These are phyloP conservation scores for Mortierella alpina DNA, from an alignment of 192 early-diverging fungal species.

Conservation along the genomic window DNA sequence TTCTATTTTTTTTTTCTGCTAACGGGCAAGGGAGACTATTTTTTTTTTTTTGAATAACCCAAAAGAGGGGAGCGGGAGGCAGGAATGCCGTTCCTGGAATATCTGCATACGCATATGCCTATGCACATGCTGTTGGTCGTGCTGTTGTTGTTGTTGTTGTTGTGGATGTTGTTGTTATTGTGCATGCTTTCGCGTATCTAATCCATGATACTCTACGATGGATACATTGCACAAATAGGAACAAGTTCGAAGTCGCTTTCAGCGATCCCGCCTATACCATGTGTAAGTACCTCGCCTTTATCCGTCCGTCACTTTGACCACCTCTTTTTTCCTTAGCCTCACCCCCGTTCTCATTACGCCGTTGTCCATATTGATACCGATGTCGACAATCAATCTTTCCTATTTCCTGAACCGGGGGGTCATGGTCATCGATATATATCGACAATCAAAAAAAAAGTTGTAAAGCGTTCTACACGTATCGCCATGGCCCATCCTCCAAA, in stretches of 20 bases:
- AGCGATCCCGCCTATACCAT: conserved; percentile 21
- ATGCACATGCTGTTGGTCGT: background rate
- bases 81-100: background rate
- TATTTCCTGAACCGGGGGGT: too few species aligned
- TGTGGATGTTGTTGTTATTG: background rate
- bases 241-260: conserved; percentile 21
- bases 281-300: conserved; percentile 20
- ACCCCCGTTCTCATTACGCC: too few species aligned
- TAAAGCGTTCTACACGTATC: too few species aligned
- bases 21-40: background rate
- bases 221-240: conserved; percentile 10
- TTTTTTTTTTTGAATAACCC: background rate
- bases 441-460: too few species aligned
- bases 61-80: background rate
- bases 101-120: background rate
- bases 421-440: too few species aligned
- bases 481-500: background rate
- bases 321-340: too few species aligned
- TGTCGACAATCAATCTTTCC: too few species aligned
- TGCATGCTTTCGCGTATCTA: too few species aligned
- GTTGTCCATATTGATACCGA: too few species aligned
- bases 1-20: background rate
- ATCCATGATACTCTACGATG: too few species aligned
- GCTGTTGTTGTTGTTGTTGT: background rate
- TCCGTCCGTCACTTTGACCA: too few species aligned